A percentile compares a stretch with the other conserved stretches of the same genome.
These are phyloP conservation scores for Suillus cothurnatus DNA, from an alignment of 768 basidiomycete species.

Conservation along the genomic window DNA sequence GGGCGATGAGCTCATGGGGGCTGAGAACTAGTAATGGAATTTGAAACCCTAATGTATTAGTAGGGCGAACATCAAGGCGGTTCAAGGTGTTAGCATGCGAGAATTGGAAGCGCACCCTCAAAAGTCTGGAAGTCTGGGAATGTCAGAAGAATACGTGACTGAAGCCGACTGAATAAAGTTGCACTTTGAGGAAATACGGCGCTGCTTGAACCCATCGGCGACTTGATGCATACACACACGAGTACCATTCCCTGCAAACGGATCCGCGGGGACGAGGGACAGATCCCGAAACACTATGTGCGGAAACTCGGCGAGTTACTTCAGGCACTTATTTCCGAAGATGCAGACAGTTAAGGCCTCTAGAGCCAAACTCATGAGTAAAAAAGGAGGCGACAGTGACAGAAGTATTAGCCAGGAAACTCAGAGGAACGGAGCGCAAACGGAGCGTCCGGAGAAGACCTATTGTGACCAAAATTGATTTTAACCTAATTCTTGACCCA, in stretches of 20 bases:
- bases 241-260: slow-evolving; percentile 17
- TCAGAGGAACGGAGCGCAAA: slow-evolving; percentile 18
- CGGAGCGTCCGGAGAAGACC: slow-evolving; percentile 16
- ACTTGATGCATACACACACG: slow-evolving; percentile 27
- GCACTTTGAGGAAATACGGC: slow-evolving; percentile 14
- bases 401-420: slow-evolving; percentile 17
- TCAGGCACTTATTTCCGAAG: slow-evolving; percentile 9
- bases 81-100: slow-evolving; percentile 15
- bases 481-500: slow-evolving; percentile 28
- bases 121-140: slow-evolving; percentile 7
- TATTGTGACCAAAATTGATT: slow-evolving; percentile 25
- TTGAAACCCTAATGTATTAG: slow-evolving; percentile 7
- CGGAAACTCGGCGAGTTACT: slow-evolving; percentile 21
- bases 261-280: slow-evolving; percentile 36
- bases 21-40: slow-evolving; percentile 8
- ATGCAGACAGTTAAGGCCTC: slow-evolving; percentile 15
- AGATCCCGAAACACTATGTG: slow-evolving; percentile 29
- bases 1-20: slow-evolving; percentile 30
- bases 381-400: slow-evolving; percentile 7
- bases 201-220: slow-evolving; percentile 22
- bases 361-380: slow-evolving; percentile 1
- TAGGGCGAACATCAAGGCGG: slow-evolving; percentile 19
- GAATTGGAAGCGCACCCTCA: slow-evolving; percentile 13
- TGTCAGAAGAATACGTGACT: slow-evolving; percentile 9
- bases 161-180: slow-evolving; percentile 10